These are phyloP conservation scores for Stevia rebaudiana DNA, from an alignment of 140 eudicot genomes.

Conservation along the genomic window DNA sequence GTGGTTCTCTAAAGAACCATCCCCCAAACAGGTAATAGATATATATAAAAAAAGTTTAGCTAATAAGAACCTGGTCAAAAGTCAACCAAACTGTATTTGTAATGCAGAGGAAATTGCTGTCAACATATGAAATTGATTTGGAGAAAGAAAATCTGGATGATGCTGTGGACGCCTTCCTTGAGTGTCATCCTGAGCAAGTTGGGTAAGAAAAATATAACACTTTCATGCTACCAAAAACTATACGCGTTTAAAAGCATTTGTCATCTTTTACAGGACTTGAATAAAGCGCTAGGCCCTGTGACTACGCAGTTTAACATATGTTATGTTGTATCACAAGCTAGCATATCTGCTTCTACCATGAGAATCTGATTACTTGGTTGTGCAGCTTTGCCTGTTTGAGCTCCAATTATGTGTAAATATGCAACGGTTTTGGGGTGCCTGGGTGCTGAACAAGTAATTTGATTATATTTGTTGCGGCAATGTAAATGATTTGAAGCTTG, in stretches of 20 bases:
- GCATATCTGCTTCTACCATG: slow-evolving; percentile 29
- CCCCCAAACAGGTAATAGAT: no score
- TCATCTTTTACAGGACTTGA: slow-evolving; percentile 22
- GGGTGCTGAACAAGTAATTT: neutral
- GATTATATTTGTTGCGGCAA: neutral
- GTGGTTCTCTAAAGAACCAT: no score
- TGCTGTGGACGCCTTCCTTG: slow-evolving; percentile 32
- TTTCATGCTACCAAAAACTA: neutral
- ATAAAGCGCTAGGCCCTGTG: slow-evolving; percentile 22
- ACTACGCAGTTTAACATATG: slow-evolving; percentile 19
- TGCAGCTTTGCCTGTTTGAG: slow-evolving; percentile 27
- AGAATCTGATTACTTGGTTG: slow-evolving; percentile 14
- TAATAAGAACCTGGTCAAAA: neutral
- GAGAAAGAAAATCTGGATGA: slow-evolving; percentile 47
- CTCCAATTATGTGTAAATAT: slow-evolving; percentile 37
- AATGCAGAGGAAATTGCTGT: slow-evolving; percentile 67
- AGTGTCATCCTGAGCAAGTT: slow-evolving; percentile 40
- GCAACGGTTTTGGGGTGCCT: slow-evolving; percentile 13
- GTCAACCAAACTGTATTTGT: slow-evolving; percentile 1
- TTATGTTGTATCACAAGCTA: slow-evolving; percentile 29
- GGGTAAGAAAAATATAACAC: slow-evolving; percentile 29
- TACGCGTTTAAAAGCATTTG: neutral
- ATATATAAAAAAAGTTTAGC: neutral
- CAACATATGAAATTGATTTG: slow-evolving; percentile 63
- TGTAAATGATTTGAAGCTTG: slow-evolving; percentile 25